Percentiles rank a stretch among this genome's conserved stretches.
Conservation (phyloP, 345 rosid genomes). For the Eucalyptus albens region DNA sequence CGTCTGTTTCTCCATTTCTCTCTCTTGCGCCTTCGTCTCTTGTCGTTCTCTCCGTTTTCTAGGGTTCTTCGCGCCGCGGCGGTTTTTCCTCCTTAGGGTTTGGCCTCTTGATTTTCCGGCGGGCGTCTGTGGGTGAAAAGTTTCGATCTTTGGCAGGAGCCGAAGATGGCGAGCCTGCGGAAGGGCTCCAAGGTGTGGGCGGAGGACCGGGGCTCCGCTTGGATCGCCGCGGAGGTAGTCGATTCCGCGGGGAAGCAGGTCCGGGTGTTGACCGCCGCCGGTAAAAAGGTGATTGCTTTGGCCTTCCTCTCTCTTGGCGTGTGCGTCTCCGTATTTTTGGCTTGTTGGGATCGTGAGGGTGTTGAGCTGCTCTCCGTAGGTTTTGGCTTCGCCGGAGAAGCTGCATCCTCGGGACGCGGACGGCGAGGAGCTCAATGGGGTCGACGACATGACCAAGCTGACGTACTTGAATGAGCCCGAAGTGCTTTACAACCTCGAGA, state of each 20-base stretch:
- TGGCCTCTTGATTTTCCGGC: too few species aligned
- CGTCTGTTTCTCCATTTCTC: neutral
- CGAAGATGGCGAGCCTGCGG: slow-evolving; percentile 48
- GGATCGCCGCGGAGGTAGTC: slow-evolving; percentile 65
- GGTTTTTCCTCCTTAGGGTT: neutral
- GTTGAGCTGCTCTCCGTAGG: slow-evolving; percentile 10
- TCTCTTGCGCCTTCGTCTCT: neutral
- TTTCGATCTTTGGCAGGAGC: slow-evolving; percentile 6
- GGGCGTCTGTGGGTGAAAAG: neutral
- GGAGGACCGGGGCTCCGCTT: slow-evolving; percentile 72
- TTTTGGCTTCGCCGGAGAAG: slow-evolving; percentile 35
- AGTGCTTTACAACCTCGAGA: slow-evolving; percentile 80
- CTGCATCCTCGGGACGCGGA: slow-evolving; percentile 61
- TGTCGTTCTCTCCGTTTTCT: neutral
- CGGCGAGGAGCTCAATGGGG: slow-evolving; percentile 89
- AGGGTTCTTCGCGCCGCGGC: neutral
- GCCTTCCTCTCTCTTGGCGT: neutral
- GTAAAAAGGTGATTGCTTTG: slow-evolving; percentile 42
- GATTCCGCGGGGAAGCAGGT: slow-evolving; percentile 42
- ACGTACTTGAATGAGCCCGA: slow-evolving; percentile 95
- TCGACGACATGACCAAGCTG: slow-evolving; percentile 96
- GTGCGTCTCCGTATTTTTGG: neutral
- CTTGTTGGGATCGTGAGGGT: neutral
- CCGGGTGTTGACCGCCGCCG: slow-evolving; percentile 28
- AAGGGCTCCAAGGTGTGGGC: slow-evolving; percentile 79